Percentiles rank a stretch among this genome's conserved stretches.
These are phyloP conservation scores for Agrocybe pediades DNA, from an alignment of 768 basidiomycete species.

Conservation along the genomic window DNA sequence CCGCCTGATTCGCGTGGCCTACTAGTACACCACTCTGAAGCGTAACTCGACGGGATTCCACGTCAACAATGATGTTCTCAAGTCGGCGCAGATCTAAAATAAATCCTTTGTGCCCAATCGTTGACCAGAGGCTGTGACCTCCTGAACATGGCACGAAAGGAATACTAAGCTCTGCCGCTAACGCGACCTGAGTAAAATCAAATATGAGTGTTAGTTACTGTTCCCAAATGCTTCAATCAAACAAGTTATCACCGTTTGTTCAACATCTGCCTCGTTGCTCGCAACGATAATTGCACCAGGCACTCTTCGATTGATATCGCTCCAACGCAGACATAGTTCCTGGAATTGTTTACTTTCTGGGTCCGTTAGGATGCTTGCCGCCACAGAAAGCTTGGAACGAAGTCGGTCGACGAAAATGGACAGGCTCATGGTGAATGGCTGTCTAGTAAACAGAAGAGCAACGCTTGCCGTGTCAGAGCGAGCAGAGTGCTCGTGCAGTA, in stretches of 20 bases:
- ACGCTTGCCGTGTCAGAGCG: no score
- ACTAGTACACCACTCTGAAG: slow-evolving; percentile 11
- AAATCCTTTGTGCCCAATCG: slow-evolving; percentile 6
- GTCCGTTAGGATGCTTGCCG: background rate
- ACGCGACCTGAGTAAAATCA: background rate
- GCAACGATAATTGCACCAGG: slow-evolving; percentile 8
- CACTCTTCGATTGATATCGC: slow-evolving; percentile 3
- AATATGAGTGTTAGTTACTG: background rate
- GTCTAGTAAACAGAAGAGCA: no score
- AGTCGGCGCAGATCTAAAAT: slow-evolving; percentile 8
- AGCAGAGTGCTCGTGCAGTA: no score
- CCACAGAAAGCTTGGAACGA: background rate
- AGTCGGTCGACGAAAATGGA: background rate
- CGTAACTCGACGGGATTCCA: slow-evolving; percentile 1
- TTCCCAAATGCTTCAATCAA: background rate
- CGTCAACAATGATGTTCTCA: background rate
- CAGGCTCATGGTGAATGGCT: background rate
- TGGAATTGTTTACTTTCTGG: background rate
- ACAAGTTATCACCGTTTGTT: background rate
- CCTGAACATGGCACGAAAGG: slow-evolving; percentile 9
- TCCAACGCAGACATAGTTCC: slow-evolving; percentile 6
- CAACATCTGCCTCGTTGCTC: slow-evolving; percentile 5
- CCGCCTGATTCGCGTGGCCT: slow-evolving; percentile 4
- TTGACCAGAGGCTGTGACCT: slow-evolving; percentile 12
- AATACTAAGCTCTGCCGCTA: background rate